Base-by-base conservation (phyloP, 345 rosid genomes). In the Eucalyptus decipiens region DNA sequence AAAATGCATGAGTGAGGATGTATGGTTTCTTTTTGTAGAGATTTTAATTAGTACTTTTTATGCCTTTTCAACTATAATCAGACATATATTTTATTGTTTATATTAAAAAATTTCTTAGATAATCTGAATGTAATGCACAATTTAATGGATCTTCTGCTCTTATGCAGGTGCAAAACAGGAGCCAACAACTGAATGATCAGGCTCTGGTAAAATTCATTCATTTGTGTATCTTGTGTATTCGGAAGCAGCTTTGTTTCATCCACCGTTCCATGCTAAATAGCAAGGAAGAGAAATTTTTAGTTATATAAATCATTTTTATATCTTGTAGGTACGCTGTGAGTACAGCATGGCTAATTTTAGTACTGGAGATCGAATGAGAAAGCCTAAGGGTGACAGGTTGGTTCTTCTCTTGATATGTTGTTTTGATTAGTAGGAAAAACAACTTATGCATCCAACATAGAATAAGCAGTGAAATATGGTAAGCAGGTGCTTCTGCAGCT, bases 291-390 rank as follows among this genome's bases (percentile, higher is more conserved):
- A 26, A 34, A 10, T 16, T 24, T 67, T 24, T 72, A 4, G 10
- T 87, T 32, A 60, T 23, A 52, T 11, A 28, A 21, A 11, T 88
- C 48, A 1, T 18, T 58, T 88, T 62, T 51, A 19, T 69, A 17
- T 52, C 50, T 19, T 51, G 32, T 47, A 97, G 99, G 98, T 97
- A 83, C 93, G 95, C 11, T 97, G 99, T 69, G 98, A 97, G 94
- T 97, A 97, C 89, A 95, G 95, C 90, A 97, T 97, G 99, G 98
- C 99, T 92, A 97, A 96, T 92, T 97, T 97, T 89, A 97, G 98
- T 88, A 95, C 97, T 7, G 98, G 99, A 90, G 99, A 97, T 93
- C 96, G 97, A 86, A 92, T 91, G 94, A 94, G 99, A 92, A 96
- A 95, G 91, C 98, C 97, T 49, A 97, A 95, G 92, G 95, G 96